Base-by-base conservation (phyloP, 352 stramenopile species). In the Phytophthora ramorum region DNA sequence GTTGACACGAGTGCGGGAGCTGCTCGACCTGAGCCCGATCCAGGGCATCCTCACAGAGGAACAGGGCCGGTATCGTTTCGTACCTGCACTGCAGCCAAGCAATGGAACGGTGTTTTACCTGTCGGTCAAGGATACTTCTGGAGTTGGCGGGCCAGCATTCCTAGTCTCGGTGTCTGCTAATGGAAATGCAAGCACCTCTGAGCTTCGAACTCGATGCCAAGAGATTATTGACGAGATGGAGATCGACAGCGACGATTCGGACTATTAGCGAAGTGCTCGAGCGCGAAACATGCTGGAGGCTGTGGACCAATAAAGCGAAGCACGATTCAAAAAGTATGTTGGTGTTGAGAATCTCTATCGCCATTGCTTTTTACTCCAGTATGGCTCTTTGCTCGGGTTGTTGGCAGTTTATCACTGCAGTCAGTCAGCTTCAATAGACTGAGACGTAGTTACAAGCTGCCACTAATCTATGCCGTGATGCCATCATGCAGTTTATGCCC, bases 11-110 rank as follows among this genome's bases (percentile, higher is more conserved):
- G 70, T 93, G 35, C 74, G 85, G 13, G 68, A 84, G 0, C 49
- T 81, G 19, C 46, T 93, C 17, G 55, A 76, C 6, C 50, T 91
- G 22, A 87, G 71, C 70, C 77, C 85, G 12, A 79, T 92, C 12
- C 71, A 90, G 24, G 77, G 79, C 17, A 72, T 93, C 28, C 38
- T 89, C 34, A 88, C 67, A 13, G 43, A 51, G 9, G 63, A 78
- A 10, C 30, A 64, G 5, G 85, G 85, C 24, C 73, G 78, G 26
- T 93, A 93, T 57, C 65, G 72, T 12, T 71, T 92, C 14, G 37
- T 32, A 22, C 49, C 49, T 16, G 7, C 58, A 19, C 12, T n/a
- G 16, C 30, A 49, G 20, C 28, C 26, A 20, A 22, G 9, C 4
- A 45, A 56, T 17, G 43, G 55, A 4, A 49, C n/a, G 13, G 58